These are phyloP conservation scores for Vaccinium darrowii DNA, from an alignment of 148 eudicot species.

Conservation along the genomic window DNA sequence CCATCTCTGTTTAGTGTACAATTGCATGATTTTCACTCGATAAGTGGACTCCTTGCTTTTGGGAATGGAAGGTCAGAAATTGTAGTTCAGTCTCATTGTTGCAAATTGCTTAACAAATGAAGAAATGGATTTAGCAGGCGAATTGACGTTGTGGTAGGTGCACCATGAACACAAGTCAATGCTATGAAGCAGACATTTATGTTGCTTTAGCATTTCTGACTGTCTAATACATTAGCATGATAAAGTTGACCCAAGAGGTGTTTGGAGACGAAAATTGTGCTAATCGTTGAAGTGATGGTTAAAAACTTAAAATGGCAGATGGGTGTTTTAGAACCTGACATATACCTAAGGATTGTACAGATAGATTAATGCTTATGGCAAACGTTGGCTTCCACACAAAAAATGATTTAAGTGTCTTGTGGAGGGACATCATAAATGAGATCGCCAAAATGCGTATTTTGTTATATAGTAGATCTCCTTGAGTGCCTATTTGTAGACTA, in stretches of 20 bases:
- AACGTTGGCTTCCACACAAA: neutral
- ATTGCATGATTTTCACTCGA: neutral
- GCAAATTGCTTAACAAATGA: neutral
- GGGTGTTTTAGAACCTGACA: neutral
- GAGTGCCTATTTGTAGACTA: neutral
- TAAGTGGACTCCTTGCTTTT: neutral
- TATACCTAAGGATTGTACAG: neutral
- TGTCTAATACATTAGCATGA: neutral
- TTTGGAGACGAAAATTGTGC: neutral
- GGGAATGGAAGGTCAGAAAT: neutral
- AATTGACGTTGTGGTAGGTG: neutral
- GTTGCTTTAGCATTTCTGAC: neutral
- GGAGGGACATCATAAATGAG: neutral
- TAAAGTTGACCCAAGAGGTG: neutral
- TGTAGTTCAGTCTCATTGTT: neutral
- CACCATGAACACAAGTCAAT: too few species aligned
- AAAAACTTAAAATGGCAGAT: neutral
- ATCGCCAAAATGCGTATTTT: neutral
- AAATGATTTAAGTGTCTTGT: neutral
- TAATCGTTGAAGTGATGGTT: neutral
- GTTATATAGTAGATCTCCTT: neutral
- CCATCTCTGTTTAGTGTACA: too few species aligned
- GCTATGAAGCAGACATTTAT: too few species aligned
- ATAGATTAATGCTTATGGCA: neutral
- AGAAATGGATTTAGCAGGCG: neutral